phyloP scores from a whole-genome alignment of 371 early-diverging fungal genomes.

The Paramicrosporidium saccamoebae region DNA sequence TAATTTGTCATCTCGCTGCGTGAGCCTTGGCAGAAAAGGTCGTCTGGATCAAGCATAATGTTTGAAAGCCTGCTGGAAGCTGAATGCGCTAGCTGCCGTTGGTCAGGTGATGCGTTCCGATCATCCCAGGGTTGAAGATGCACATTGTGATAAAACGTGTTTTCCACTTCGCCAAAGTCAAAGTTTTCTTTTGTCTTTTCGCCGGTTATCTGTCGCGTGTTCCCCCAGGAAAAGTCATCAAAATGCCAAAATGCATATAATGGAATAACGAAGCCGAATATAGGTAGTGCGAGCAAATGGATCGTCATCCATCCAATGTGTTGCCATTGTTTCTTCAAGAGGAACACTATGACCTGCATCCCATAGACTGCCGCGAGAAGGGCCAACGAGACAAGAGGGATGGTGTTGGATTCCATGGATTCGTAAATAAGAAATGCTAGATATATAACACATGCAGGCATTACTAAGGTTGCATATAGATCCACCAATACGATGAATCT shows the following conservation, averaged over 20 bases:
- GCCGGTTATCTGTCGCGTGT: slow-evolving; percentile 55
- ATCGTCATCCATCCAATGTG: slow-evolving; percentile 92
- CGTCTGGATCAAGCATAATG: too few relatives aligned
- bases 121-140: too few relatives aligned
- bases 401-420: slow-evolving; percentile 10
- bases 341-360: slow-evolving; percentile 47
- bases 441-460: slow-evolving; percentile 69
- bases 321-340: slow-evolving; percentile 56
- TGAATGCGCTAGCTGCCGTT: neutral
- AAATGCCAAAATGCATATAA: slow-evolving; percentile 81
- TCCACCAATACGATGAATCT: slow-evolving; percentile 80
- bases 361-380: slow-evolving; percentile 42
- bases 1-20: too few relatives aligned
- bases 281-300: slow-evolving; percentile 43
- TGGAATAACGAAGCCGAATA: slow-evolving; percentile 44
- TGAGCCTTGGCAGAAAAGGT: too few relatives aligned
- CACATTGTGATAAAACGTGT: too few relatives aligned
- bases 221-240: slow-evolving; percentile 93
- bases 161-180: slow-evolving; percentile 6
- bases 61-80: too few relatives aligned
- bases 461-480: slow-evolving; percentile 57
- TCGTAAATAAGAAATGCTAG: slow-evolving; percentile 32
- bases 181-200: slow-evolving; percentile 25
- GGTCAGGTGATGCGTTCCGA: too few relatives aligned
- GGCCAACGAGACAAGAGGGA: slow-evolving; percentile 19